Conservation (phyloP, 768 basidiomycete species). For the Mycena chlorophos region DNA sequence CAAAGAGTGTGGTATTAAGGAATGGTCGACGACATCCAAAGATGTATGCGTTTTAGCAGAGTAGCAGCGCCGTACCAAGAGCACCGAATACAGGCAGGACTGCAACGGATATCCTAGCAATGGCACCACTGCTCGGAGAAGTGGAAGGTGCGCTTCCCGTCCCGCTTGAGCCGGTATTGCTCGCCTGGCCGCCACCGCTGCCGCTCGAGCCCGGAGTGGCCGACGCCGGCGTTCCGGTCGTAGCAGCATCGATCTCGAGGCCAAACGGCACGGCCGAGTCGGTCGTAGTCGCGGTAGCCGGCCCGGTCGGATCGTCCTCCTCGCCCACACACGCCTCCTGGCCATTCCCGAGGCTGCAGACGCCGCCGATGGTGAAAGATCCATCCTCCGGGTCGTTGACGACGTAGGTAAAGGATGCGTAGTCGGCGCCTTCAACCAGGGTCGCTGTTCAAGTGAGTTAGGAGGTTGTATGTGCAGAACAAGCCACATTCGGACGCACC, state of each 20-base stretch:
- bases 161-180: not conserved
- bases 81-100: not conserved
- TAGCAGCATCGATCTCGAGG: constrained; percentile 27
- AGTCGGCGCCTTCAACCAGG: constrained; percentile 43
- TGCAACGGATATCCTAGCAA: not conserved
- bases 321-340: constrained; percentile 26
- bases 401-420: constrained; percentile 40
- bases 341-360: not conserved
- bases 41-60: not conserved
- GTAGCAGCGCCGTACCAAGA: not conserved
- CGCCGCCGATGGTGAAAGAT: constrained; percentile 23
- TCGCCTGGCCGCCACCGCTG: not conserved
- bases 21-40: too few relatives aligned
- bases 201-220: not conserved
- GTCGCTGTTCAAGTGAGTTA: constrained; percentile 33
- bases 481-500: constrained; percentile 13
- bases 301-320: constrained; percentile 5
- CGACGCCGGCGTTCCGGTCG: not conserved
- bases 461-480: not conserved
- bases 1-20: too few relatives aligned
- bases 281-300: constrained; percentile 12
- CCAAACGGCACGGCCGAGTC: constrained; percentile 29
- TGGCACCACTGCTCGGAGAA: not conserved
- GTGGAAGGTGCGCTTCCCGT: not conserved
- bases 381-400: constrained; percentile 24